These are phyloP conservation scores for Lactarius sp. DNA, from an alignment of 768 basidiomycete genomes.

Conservation along the genomic window DNA sequence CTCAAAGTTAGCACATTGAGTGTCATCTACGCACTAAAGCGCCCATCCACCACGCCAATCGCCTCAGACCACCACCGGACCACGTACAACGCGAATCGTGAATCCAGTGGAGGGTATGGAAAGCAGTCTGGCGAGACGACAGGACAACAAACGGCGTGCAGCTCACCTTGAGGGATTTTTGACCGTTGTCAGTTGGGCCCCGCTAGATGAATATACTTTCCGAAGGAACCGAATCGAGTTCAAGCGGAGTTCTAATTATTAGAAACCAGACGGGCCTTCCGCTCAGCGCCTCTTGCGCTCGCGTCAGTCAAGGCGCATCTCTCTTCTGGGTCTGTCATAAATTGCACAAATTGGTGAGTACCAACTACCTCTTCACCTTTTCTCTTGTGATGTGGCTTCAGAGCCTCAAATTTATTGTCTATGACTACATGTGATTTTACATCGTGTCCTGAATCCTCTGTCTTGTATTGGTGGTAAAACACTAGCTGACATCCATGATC, in stretches of 20 bases:
- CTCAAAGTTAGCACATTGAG: constrained; percentile 28
- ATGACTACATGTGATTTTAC: constrained; percentile 47
- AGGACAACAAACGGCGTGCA: constrained; percentile 32
- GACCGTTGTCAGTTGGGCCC: constrained; percentile 23
- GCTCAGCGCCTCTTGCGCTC: neutral
- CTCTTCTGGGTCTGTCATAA: neutral
- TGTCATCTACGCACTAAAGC: constrained; percentile 26
- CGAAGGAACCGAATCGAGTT: constrained; percentile 10
- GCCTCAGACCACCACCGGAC: constrained; percentile 2
- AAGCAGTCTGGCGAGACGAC: constrained; percentile 24
- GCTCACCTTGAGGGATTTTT: constrained; percentile 63
- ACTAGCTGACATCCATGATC: neutral
- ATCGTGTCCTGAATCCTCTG: constrained; percentile 40
- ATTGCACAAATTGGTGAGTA: constrained; percentile 15
- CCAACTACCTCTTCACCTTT: constrained; percentile 1
- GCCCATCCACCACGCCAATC: constrained; percentile 47
- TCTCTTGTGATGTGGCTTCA: constrained; percentile 45
- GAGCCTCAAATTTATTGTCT: constrained; percentile 67
- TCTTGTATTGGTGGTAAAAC: neutral
- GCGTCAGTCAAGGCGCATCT: neutral
- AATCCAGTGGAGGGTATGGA: constrained; percentile 20
- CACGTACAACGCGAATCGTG: neutral
- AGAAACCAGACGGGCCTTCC: neutral
- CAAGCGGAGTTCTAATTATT: constrained; percentile 18
- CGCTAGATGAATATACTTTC: constrained; percentile 11